Evolutionary conservation across 2,329 filamentous ascomycete genomes (phyloP).

Genomic region (Raffaelea albimanens): DNA sequence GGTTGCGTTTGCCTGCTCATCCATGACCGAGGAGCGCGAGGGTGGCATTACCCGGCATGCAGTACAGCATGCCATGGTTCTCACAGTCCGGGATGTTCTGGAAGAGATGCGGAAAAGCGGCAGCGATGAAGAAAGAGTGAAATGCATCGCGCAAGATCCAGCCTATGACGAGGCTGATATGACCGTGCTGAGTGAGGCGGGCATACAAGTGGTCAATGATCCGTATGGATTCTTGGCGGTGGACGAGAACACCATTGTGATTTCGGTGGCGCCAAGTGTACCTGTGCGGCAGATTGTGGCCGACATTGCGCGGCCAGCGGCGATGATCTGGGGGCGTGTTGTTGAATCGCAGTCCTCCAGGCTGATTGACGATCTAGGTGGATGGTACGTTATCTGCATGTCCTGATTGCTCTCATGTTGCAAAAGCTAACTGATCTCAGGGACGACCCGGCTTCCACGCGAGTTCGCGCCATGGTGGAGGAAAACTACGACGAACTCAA

Average conservation of each 20-base stretch:
- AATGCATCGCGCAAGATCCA: constrained; percentile 19
- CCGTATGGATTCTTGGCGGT: constrained; percentile 22
- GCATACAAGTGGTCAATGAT: constrained; percentile 20
- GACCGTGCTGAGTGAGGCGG: constrained; percentile 13
- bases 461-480: constrained; percentile 10
- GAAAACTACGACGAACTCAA: constrained; percentile 7
- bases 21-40: constrained; percentile 6
- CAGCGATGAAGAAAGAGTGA: not conserved
- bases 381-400: too few species aligned
- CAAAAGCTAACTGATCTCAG: not conserved
- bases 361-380: constrained; percentile 8
- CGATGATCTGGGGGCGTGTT: constrained; percentile 17
- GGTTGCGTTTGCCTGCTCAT: constrained; percentile 12
- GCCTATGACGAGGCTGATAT: constrained; percentile 15
- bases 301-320: constrained; percentile 22
- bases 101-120: constrained; percentile 4
- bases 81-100: constrained; percentile 12
- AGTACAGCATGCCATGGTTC: constrained; percentile 13
- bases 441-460: constrained; percentile 11
- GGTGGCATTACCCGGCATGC: constrained; percentile 4
- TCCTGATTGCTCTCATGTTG: too few species aligned
- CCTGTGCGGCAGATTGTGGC: constrained; percentile 23
- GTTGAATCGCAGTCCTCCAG: not conserved
- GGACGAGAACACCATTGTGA: constrained; percentile 19
- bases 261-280: constrained; percentile 18